These are phyloP conservation scores for Leccinum aurantiacum DNA, from an alignment of 768 basidiomycete genomes.

Conservation along the genomic window DNA sequence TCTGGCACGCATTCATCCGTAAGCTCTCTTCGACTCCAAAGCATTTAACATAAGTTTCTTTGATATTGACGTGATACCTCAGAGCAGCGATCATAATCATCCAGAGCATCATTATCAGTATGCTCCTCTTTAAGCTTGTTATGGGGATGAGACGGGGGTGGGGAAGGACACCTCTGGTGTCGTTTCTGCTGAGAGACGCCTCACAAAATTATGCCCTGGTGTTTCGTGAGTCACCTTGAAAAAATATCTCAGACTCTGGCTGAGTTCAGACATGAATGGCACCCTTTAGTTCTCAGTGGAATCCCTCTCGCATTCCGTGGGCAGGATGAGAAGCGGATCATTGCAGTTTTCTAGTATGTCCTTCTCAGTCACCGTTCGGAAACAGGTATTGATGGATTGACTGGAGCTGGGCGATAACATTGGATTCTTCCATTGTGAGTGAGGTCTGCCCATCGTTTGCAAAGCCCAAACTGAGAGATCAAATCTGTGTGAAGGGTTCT, in stretches of 20 bases:
- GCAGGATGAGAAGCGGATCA: constrained; percentile 3
- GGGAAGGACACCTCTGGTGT: constrained; percentile 42
- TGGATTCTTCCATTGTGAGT: constrained; percentile 20
- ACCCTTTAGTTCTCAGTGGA: constrained; percentile 4
- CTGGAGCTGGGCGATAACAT: constrained; percentile 17
- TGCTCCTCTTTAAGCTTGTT: constrained; percentile 40
- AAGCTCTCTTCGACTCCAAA: constrained; percentile 19
- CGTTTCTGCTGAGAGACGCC: constrained; percentile 46
- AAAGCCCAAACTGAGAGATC: no score
- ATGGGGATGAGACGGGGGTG: constrained; percentile 36
- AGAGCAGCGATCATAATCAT: constrained; percentile 24
- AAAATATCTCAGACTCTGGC: not conserved
- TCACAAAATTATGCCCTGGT: constrained; percentile 43
- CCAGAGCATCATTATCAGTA: constrained; percentile 40
- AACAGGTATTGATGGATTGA: constrained; percentile 1
- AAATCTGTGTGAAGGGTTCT: constrained; percentile 15
- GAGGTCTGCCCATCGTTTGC: not conserved
- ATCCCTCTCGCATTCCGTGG: not conserved
- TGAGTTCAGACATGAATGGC: not conserved
- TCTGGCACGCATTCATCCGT: not conserved
- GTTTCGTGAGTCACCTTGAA: constrained; percentile 33
- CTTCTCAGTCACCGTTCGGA: not conserved
- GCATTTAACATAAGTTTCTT: not conserved
- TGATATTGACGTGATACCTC: not conserved
- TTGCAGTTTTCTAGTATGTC: constrained; percentile 9